Conservation (phyloP, 371 early-diverging fungal species). For the Aphelidium insulamus region DNA sequence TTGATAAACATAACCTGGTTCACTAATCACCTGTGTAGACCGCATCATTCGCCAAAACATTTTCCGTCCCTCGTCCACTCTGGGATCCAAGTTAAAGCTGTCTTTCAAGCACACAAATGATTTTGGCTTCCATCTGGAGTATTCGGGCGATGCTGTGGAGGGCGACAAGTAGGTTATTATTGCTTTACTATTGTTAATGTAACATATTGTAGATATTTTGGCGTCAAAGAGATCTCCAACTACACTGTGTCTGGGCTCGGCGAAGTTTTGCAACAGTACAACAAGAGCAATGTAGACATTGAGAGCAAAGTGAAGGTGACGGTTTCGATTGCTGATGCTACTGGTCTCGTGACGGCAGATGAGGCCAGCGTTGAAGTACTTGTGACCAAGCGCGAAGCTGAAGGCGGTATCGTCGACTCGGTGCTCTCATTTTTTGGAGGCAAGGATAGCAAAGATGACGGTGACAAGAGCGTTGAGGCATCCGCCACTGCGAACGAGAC, state of each 20-base stretch:
- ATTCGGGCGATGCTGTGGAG: slow-evolving; percentile 18
- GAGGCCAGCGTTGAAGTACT: slow-evolving; percentile 30
- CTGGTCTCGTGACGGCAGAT: slow-evolving; percentile 34
- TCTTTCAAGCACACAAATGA: slow-evolving; percentile 55
- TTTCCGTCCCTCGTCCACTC: too few species aligned
- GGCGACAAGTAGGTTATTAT: slow-evolving; percentile 10
- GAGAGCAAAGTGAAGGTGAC: slow-evolving; percentile 54
- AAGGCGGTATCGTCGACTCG: slow-evolving; percentile 14
- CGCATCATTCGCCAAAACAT: too few species aligned
- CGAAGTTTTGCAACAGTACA: slow-evolving; percentile 35
- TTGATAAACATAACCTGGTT: slow-evolving; percentile 1
- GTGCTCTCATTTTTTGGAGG: slow-evolving; percentile 46
- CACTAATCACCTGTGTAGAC: too few species aligned
- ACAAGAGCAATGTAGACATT: slow-evolving; percentile 19
- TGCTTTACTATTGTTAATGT: too few species aligned
- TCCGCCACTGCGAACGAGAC: slow-evolving; percentile 2
- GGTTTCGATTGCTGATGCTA: slow-evolving; percentile 33
- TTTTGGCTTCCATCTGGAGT: slow-evolving; percentile 45
- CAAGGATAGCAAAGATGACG: slow-evolving; percentile 14
- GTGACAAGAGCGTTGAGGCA: slow-evolving; percentile 1
- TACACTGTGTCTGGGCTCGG: slow-evolving; percentile 46
- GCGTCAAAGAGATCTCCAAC: slow-evolving; percentile 21
- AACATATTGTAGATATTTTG: slow-evolving; percentile 10
- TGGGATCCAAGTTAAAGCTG: too few species aligned
- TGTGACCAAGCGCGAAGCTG: slow-evolving; percentile 12